Conservation (phyloP, 2,329 filamentous ascomycete species). For the Ploettnerulaceae sp. region DNA sequence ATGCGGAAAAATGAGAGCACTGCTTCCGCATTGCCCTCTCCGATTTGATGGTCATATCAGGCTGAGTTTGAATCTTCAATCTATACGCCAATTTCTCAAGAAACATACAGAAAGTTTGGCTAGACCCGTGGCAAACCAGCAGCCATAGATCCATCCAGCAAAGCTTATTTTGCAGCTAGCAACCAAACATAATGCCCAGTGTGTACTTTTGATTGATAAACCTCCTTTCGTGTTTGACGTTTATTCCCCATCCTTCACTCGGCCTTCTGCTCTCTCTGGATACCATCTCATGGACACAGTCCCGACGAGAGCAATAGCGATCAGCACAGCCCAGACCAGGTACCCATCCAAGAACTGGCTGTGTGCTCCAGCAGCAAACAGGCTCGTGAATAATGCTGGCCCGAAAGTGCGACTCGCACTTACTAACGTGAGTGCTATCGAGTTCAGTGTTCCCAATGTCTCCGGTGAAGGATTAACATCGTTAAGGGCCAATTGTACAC, state of each 20-base stretch:
- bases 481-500: constrained; percentile 68
- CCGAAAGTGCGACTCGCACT: constrained; percentile 60
- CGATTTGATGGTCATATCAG: too few relatives aligned
- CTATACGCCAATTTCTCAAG: too few relatives aligned
- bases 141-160: too few relatives aligned
- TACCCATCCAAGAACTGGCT: constrained; percentile 60
- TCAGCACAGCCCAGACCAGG: constrained; percentile 57
- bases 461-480: constrained; percentile 62
- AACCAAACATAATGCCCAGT: too few relatives aligned
- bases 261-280: constrained; percentile 33
- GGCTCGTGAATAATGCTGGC: constrained; percentile 59
- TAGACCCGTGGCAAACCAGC: too few relatives aligned
- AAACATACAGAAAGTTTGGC: too few relatives aligned
- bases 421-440: constrained; percentile 56
- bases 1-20: too few relatives aligned
- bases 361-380: constrained; percentile 64
- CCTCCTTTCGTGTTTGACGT: background rate
- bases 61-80: too few relatives aligned
- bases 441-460: constrained; percentile 67
- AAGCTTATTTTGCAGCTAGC: too few relatives aligned
- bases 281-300: constrained; percentile 35
- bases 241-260: constrained; percentile 21
- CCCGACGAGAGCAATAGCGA: constrained; percentile 34
- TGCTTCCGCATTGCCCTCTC: too few relatives aligned
- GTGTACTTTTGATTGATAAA: too few relatives aligned